Percentiles rank a stretch among this genome's conserved stretches.
These are phyloP conservation scores for Pterocarpus santalinus DNA, from an alignment of 306 rosid genomes.

Conservation along the genomic window DNA sequence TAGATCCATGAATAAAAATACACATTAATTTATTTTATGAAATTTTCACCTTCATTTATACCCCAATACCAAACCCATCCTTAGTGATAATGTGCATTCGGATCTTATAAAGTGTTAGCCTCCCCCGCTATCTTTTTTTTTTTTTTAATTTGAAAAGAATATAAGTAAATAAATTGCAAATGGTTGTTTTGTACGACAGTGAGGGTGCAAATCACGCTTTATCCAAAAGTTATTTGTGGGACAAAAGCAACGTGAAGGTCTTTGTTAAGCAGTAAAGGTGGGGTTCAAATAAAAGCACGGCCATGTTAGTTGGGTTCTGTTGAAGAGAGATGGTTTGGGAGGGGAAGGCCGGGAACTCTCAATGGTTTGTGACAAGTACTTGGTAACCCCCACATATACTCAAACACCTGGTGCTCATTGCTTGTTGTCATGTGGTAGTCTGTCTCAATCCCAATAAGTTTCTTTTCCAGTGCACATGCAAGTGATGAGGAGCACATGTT, in stretches of 20 bases:
- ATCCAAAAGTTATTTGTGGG: conserved; percentile 20
- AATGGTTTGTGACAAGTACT: conserved; percentile 43
- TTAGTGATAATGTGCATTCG: too few species aligned
- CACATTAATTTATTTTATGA: too few species aligned
- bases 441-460: conserved; percentile 13
- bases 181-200: background rate
- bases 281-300: conserved; percentile 43
- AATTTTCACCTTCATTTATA: too few species aligned
- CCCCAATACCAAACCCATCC: too few species aligned
- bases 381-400: conserved; percentile 27
- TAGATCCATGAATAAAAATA: too few species aligned
- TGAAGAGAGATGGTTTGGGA: background rate
- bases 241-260: conserved; percentile 46
- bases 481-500: conserved; percentile 16
- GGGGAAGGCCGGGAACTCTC: background rate
- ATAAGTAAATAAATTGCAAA: too few species aligned
- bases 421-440: background rate
- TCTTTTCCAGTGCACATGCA: conserved; percentile 50
- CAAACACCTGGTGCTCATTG: conserved; percentile 34
- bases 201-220: background rate
- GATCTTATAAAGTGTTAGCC: too few species aligned
- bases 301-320: conserved; percentile 49
- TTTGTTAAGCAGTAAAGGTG: conserved; percentile 35
- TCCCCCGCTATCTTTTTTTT: too few species aligned
- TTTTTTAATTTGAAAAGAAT: too few species aligned